Evolutionary conservation across 768 basidiomycete genomes (phyloP), one percentile per base, ranked within the genome.

Genomic region (Hericium erinaceus): DNA sequence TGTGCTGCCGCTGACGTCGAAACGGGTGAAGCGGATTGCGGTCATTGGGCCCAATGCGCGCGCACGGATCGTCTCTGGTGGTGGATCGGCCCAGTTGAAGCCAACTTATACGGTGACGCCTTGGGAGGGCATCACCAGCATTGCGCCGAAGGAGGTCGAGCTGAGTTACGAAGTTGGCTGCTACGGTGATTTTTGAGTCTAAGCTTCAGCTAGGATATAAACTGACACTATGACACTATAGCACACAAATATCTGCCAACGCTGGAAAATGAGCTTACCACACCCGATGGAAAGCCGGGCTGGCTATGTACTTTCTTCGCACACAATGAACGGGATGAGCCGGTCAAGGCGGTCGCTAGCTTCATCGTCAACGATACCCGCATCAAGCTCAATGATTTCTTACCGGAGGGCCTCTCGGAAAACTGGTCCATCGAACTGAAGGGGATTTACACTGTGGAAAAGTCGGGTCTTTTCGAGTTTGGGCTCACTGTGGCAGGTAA

Each of bases 1-100:
- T 2, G 63, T 85, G n/a, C 71, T 90, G 15, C 87, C 87, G 2
- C 59, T 87, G 5, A 59, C 57, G 18, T 56, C 56, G 22, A 66
- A 64, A 28, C 65, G 64, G 41, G 68, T 75, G 39, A 76, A 75
- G 62, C 80, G 73, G 57, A 71, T 90, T 41, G 83, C 82, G 4
- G 72, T 88, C 50, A 83, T 88, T 56, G 86, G 86, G 1, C 83
- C 86, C 2, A 87, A 87, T 67, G 82, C 81, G 46, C 80, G 80
- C 66, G 81, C 79, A 52, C 69, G 78, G 40, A 75, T 87, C 6
- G 81, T 88, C 48, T 89, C 86, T 18, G 85, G 85, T 12, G 90
- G 89, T 24, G 89, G 89, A 39, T 89, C 89, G 38, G 85, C 87
- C 10, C 67, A 73, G 38, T 74, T 92, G 55, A 86, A 82, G 58